Percentiles rank a stretch among this genome's conserved stretches.
phyloP scores from a whole-genome alignment of 192 early-diverging fungal genomes.

The Phlyctochytrium arcticum region DNA sequence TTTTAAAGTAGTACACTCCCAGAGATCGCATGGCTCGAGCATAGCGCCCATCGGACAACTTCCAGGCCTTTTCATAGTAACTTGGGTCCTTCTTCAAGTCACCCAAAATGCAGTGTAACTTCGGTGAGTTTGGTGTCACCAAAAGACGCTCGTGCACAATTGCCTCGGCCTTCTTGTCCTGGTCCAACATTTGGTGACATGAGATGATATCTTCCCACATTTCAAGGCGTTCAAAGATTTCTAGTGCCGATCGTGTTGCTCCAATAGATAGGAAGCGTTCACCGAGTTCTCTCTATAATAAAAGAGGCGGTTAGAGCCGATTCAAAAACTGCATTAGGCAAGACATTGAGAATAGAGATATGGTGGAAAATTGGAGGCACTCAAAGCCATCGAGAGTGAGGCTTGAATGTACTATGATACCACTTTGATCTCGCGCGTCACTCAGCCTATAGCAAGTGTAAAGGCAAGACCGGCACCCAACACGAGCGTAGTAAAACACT shows the following conservation, averaged over 20 bases:
- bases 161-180: slow-evolving; percentile 79
- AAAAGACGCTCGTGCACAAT: slow-evolving; percentile 66
- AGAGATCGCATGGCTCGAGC: slow-evolving; percentile 94
- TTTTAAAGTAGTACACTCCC: slow-evolving; percentile 74
- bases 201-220: slow-evolving; percentile 94
- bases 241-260: slow-evolving; percentile 82
- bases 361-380: slow-evolving; percentile 33
- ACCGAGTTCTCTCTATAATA: slow-evolving; percentile 74
- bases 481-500: no score
- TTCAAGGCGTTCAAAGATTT: slow-evolving; percentile 91
- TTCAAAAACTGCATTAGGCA: neutral
- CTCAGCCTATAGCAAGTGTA: no score
- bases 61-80: slow-evolving; percentile 86
- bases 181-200: slow-evolving; percentile 81
- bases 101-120: slow-evolving; percentile 86
- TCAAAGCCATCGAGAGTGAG: neutral
- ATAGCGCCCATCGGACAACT: slow-evolving; percentile 72
- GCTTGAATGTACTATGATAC: no score
- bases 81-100: slow-evolving; percentile 74
- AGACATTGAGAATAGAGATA: slow-evolving; percentile 3
- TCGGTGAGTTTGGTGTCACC: slow-evolving; percentile 66
- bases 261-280: slow-evolving; percentile 79
- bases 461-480: no score
- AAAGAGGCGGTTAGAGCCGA: neutral
- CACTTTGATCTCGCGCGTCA: no score